phyloP scores from a whole-genome alignment of 345 rosid genomes.

The Eucalyptus tenuipes region DNA sequence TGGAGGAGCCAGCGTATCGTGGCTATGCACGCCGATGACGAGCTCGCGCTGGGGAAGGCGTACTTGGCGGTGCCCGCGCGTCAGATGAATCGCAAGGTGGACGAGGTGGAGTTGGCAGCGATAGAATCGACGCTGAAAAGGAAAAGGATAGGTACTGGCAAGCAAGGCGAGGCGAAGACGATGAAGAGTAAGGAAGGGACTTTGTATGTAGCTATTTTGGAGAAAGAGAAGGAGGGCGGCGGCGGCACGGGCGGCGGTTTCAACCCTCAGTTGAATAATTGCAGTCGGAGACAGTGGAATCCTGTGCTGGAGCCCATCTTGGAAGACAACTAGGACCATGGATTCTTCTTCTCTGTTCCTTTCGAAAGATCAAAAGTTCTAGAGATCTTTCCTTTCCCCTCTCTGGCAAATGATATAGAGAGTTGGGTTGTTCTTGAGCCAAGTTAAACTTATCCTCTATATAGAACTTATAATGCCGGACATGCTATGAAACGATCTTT shows the following conservation, averaged over 20 bases:
- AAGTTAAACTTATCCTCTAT: not conserved
- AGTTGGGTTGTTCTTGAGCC: not conserved
- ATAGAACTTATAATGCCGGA: not conserved
- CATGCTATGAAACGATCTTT: not conserved
- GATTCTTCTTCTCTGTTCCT: not conserved
- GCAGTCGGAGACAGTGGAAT: constrained; percentile 2
- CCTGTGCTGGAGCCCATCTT: constrained; percentile 27
- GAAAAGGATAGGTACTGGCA: not conserved
- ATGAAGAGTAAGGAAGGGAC: not conserved
- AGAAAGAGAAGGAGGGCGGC: not conserved
- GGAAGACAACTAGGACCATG: not conserved
- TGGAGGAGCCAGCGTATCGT: constrained; percentile 2
- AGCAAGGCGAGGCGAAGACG: not conserved
- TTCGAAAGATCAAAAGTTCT: not conserved
- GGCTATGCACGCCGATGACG: constrained; percentile 31
- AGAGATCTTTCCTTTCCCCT: not conserved
- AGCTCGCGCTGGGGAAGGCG: constrained; percentile 13
- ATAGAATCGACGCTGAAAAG: not conserved
- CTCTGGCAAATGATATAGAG: not conserved
- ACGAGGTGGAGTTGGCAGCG: constrained; percentile 5
- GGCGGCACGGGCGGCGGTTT: not conserved
- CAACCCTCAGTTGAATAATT: not conserved
- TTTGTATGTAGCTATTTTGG: not conserved
- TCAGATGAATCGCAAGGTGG: constrained; percentile 8
- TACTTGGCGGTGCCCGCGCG: constrained; percentile 10